Evolutionary conservation across 2,329 filamentous ascomycete genomes (phyloP).

Genomic region (Botryotinia calthae): DNA sequence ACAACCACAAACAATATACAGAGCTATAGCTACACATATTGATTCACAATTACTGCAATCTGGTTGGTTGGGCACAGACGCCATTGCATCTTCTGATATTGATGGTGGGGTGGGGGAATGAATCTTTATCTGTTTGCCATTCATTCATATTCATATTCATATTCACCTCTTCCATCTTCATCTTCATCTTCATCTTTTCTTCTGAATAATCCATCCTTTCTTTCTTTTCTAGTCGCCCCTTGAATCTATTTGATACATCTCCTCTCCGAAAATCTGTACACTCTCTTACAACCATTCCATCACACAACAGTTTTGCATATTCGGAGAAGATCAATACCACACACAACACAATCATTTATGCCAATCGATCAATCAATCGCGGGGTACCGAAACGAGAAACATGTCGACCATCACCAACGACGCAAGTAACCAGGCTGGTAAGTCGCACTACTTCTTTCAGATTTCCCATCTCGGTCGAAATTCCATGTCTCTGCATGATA

Average conservation of each 20-base stretch:
- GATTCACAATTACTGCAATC: not conserved
- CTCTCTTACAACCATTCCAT: slow-evolving; percentile 8
- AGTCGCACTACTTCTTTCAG: not conserved
- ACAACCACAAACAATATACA: not conserved
- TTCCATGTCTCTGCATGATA: not conserved
- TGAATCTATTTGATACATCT: not conserved
- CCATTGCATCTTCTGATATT: not conserved
- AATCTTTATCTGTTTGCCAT: not conserved
- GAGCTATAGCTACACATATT: not conserved
- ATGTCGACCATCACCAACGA: not conserved
- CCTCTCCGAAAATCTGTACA: not conserved
- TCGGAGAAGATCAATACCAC: not conserved
- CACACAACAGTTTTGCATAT: slow-evolving; percentile 1
- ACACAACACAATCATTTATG: not conserved
- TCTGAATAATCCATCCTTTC: not conserved
- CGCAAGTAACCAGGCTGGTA: not conserved
- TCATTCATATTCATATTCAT: too few relatives aligned
- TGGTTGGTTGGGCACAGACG: not conserved
- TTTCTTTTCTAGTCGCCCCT: not conserved
- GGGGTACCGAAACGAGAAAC: slow-evolving; percentile 3
- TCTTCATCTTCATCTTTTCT: not conserved
- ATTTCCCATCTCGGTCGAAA: not conserved
- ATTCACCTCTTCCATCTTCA: not conserved
- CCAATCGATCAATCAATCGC: slow-evolving; percentile 3
- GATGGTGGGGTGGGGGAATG: not conserved